These are phyloP conservation scores for Geranium incanum DNA, from an alignment of 441 rosid species.

Conservation along the genomic window DNA sequence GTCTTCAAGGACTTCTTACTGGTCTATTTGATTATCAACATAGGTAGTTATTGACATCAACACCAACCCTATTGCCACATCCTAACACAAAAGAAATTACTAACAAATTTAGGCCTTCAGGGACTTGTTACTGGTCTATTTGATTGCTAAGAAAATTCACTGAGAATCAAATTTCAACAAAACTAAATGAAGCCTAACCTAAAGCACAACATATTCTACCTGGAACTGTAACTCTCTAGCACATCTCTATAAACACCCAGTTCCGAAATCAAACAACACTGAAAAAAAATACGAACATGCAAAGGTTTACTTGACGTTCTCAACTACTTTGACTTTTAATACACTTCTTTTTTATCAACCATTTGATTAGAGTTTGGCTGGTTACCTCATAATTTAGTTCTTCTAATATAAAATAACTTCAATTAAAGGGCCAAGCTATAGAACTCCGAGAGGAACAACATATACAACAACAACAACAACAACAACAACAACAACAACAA, in stretches of 20 bases:
- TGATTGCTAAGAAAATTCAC: constrained; percentile 11
- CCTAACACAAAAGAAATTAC: not conserved
- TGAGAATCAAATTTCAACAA: not conserved
- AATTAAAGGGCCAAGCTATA: no score
- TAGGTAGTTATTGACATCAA: not conserved
- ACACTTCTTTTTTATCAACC: no score
- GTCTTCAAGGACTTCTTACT: not conserved
- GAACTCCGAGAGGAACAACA: no score
- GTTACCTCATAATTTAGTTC: no score
- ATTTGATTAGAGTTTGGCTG: no score
- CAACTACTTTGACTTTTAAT: no score
- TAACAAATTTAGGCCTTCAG: not conserved
- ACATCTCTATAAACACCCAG: not conserved
- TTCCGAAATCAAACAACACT: no score
- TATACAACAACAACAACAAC: no score
- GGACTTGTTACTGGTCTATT: not conserved
- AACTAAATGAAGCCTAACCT: not conserved
- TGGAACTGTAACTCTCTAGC: not conserved
- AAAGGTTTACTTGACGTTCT: no score
- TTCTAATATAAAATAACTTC: no score
- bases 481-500: no score
- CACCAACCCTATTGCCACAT: not conserved
- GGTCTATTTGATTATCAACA: constrained; percentile 5
- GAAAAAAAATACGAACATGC: no score
- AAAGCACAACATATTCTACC: not conserved